Base-by-base conservation (phyloP, 148 eudicot species). In the Persicaria maculosa region DNA sequence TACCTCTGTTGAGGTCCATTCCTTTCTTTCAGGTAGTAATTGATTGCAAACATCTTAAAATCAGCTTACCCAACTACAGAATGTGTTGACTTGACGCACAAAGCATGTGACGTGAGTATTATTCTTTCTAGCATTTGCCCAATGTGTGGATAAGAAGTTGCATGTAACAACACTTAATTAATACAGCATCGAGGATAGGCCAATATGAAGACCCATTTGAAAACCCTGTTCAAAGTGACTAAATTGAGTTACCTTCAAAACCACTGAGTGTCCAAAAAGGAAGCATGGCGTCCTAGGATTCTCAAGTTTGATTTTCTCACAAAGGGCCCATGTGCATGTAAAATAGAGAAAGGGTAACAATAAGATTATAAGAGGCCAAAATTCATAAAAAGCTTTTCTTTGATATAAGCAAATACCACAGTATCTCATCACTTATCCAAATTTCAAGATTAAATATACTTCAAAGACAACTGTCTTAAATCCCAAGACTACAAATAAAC, bases 201-300 rank as follows among this genome's bases (percentile, higher is more conserved):
- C 68, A 47, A 47, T 19, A 20, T 16, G 54, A 55, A 71, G 22
- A 17, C 5, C 5, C 19, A 31, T 20, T 20, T 62, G 31, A 14
- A 50, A 48, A 9, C 17, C 5, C 61, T 12, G 17, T 55, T 6
- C 4, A 16, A 22, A 47, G 74, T 45, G 50, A 50, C 0, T 7
- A 31, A 7, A 47, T 46, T 48, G 48, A 64, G 43, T n/a, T 44
- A 88, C 92, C 88, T 86, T 88, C 68, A 93, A 87, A 48, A 86
- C 71, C 62, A 93, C 89, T 46, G 98, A 93, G 80, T 93, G 98
- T 58, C 91, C 98, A 83, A 93, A 87, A 82, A 90, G 88, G 78
- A 93, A 93, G 78, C 89, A 89, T 8, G 91, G 93, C 47, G 91
- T 77, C 8, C 85, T 85, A 31, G 90, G 85, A 82, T 91, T 89